A percentile compares a stretch with the other conserved stretches of the same genome.
Evolutionary conservation across 306 rosid genomes (phyloP).

Genomic region (Trifolium fragiferum): DNA sequence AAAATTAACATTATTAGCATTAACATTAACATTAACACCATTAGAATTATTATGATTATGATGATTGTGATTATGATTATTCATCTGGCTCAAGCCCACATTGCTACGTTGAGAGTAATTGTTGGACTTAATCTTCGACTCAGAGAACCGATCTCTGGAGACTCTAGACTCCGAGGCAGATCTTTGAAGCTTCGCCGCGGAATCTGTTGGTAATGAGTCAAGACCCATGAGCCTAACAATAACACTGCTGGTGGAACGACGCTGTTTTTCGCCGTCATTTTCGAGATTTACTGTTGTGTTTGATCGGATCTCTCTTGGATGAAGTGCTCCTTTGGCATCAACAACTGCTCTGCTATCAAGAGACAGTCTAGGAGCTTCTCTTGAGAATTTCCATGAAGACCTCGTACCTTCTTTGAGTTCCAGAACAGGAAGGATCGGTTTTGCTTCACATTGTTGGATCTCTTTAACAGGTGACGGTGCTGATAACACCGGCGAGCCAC

Average conservation of each 20-base stretch:
- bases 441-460: constrained; percentile 39
- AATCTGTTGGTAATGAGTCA: constrained; percentile 55
- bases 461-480: constrained; percentile 56
- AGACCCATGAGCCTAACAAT: constrained; percentile 93
- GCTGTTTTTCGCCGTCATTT: constrained; percentile 60
- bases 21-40: not conserved
- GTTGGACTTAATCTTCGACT: constrained; percentile 42
- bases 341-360: constrained; percentile 88
- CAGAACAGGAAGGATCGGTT: constrained; percentile 48
- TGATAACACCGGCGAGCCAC: constrained; percentile 42
- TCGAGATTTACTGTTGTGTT: not conserved
- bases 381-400: constrained; percentile 82
- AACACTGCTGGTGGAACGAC: constrained; percentile 80
- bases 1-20: not conserved
- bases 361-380: constrained; percentile 93
- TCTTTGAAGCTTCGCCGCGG: constrained; percentile 78
- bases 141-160: constrained; percentile 67
- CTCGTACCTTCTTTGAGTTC: constrained; percentile 84
- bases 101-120: constrained; percentile 41
- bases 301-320: constrained; percentile 70
- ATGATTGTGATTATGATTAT: not conserved
- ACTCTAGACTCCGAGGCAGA: constrained; percentile 92
- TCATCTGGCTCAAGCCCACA: constrained; percentile 36
- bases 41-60: not conserved
- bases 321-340: constrained; percentile 77